Conservation (phyloP, 306 rosid genomes). For the Begonia loranthoides region DNA sequence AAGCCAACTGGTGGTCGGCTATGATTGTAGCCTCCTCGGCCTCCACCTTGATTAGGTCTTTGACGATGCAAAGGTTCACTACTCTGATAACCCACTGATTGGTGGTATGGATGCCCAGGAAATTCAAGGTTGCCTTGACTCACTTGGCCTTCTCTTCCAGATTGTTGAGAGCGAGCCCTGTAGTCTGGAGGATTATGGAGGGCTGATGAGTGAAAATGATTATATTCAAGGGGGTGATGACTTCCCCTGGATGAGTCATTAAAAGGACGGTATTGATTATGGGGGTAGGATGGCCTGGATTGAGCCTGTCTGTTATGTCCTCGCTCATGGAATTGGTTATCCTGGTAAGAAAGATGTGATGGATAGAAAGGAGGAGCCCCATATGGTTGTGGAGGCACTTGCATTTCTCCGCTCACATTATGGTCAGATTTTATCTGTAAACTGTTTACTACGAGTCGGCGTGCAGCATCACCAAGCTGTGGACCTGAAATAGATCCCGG, state of each 20-base stretch:
- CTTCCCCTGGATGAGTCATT: conserved; percentile 16
- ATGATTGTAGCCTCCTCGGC: background rate
- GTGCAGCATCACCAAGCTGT: conserved; percentile 60
- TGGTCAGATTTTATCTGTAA: conserved; percentile 26
- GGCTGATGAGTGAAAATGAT: conserved; percentile 17
- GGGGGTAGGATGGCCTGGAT: conserved; percentile 22
- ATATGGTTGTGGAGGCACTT: conserved; percentile 16
- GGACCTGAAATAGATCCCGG: conserved; percentile 49
- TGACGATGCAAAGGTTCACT: too few species aligned
- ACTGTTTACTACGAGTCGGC: conserved; percentile 47
- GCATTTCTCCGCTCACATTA: conserved; percentile 25
- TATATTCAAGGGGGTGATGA: conserved; percentile 19
- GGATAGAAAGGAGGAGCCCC: conserved; percentile 14
- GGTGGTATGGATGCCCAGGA: background rate
- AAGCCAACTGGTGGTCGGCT: background rate
- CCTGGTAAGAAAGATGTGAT: conserved; percentile 14
- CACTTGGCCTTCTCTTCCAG: conserved; percentile 12
- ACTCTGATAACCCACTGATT: too few species aligned
- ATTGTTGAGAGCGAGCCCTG: conserved; percentile 28
- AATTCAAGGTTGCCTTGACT: background rate
- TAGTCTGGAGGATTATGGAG: conserved; percentile 9
- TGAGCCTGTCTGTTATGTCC: conserved; percentile 22
- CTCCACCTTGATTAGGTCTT: background rate
- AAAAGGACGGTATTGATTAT: conserved; percentile 11
- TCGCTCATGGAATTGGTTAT: conserved; percentile 17